Conservation (phyloP, 352 stramenopile species). For the Phytopythium mirpurense region DNA sequence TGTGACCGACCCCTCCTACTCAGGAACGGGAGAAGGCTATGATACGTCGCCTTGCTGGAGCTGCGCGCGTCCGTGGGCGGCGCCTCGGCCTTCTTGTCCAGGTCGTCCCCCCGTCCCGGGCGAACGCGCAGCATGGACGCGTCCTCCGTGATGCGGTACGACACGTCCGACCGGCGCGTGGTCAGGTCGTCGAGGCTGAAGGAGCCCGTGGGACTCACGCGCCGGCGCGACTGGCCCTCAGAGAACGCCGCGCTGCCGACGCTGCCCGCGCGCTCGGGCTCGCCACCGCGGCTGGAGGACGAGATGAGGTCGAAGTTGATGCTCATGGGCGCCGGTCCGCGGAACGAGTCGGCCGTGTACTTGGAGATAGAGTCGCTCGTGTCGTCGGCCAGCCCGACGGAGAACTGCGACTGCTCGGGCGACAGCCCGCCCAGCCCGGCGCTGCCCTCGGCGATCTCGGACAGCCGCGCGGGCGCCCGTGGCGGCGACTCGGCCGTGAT, state of each 20-base stretch:
- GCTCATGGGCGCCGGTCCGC: background rate
- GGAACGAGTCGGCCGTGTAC: conserved; percentile 6
- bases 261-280: background rate
- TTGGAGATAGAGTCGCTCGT: conserved; percentile 6
- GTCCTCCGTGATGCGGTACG: conserved; percentile 7
- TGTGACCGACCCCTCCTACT: background rate
- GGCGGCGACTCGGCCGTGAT: conserved; percentile 11
- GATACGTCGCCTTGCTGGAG: background rate
- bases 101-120: background rate
- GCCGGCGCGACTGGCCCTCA: background rate
- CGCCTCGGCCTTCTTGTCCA: background rate
- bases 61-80: background rate
- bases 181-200: conserved; percentile 4
- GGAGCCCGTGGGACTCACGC: conserved; percentile 2
- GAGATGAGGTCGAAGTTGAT: conserved; percentile 8
- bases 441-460: conserved; percentile 5
- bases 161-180: background rate
- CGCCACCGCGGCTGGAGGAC: background rate
- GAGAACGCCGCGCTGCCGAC: background rate
- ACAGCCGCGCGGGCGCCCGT: conserved; percentile 2
- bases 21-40: conserved; percentile 1
- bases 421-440: no score
- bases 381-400: background rate
- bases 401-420: conserved; percentile 9
- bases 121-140: background rate